Evolutionary conservation across 768 basidiomycete genomes (phyloP).

Genomic region (Leccinum barrowsii): DNA sequence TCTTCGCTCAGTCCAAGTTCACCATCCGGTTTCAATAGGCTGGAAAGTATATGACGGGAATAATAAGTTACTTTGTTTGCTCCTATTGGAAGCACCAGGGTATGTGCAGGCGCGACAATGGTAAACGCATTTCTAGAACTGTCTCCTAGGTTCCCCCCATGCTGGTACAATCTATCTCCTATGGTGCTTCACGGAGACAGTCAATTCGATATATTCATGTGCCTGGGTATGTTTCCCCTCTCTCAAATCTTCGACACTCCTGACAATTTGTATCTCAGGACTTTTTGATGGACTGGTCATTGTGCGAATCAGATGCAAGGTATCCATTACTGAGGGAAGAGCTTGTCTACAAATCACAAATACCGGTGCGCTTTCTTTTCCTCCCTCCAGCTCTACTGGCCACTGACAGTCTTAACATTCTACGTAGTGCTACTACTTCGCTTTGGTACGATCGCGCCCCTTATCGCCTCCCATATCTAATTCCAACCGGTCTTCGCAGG

Average conservation of each 20-base stretch:
- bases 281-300: constrained; percentile 91
- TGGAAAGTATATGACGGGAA: constrained; percentile 75
- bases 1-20: background rate
- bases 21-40: constrained; percentile 44
- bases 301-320: constrained; percentile 54
- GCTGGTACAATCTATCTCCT: constrained; percentile 54
- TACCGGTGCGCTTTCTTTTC: constrained; percentile 42
- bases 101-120: constrained; percentile 7
- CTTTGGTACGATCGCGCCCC: constrained; percentile 48
- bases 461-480: background rate
- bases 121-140: background rate
- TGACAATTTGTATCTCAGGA: constrained; percentile 48
- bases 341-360: constrained; percentile 63
- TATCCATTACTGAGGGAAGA: constrained; percentile 69
- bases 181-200: constrained; percentile 63
- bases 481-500: constrained; percentile 33
- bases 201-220: constrained; percentile 67
- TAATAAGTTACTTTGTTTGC: constrained; percentile 64
- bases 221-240: constrained; percentile 60
- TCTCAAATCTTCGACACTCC: background rate
- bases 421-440: constrained; percentile 69
- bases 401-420: background rate
- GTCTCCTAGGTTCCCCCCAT: constrained; percentile 25
- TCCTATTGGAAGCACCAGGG: constrained; percentile 74
- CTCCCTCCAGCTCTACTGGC: background rate